Evolutionary conservation across 2,329 filamentous ascomycete genomes (phyloP).

Genomic region (Seiridium unicorne): DNA sequence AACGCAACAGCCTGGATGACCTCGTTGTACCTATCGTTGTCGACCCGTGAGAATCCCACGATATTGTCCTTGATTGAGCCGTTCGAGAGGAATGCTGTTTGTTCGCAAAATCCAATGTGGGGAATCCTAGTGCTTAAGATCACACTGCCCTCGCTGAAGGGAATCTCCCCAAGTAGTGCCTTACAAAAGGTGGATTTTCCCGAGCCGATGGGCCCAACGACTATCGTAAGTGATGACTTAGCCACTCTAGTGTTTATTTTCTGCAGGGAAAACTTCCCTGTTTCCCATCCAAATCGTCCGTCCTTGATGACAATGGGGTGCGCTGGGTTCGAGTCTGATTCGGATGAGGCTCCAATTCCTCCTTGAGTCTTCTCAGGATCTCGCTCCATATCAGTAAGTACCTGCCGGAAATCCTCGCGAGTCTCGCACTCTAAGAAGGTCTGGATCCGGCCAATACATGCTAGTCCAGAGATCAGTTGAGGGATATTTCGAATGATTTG

Average conservation of each 20-base stretch:
- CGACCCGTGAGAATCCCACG: slow-evolving; percentile 23
- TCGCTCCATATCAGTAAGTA: background rate
- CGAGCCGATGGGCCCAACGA: slow-evolving; percentile 41
- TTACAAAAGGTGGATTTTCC: slow-evolving; percentile 44
- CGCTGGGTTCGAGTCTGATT: background rate
- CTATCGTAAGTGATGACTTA: slow-evolving; percentile 30
- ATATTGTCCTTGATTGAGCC: slow-evolving; percentile 29
- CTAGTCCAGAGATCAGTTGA: slow-evolving; percentile 34
- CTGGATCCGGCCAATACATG: slow-evolving; percentile 39
- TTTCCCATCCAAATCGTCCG: slow-evolving; percentile 32
- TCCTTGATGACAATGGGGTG: slow-evolving; percentile 21
- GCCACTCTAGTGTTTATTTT: slow-evolving; percentile 31
- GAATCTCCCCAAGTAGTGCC: slow-evolving; percentile 35
- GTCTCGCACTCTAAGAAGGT: slow-evolving; percentile 27
- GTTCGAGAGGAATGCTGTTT: slow-evolving; percentile 35
- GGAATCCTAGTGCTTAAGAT: slow-evolving; percentile 15
- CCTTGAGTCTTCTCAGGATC: background rate
- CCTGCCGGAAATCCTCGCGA: background rate
- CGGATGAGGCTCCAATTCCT: background rate
- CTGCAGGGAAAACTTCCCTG: slow-evolving; percentile 22
- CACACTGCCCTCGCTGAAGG: slow-evolving; percentile 23
- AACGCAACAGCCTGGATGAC: slow-evolving; percentile 25
- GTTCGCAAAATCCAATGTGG: slow-evolving; percentile 35
- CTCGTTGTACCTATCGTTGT: slow-evolving; percentile 23
- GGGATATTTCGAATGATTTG: slow-evolving; percentile 36